Evolutionary conservation across 805 yeast species (phyloP), one percentile per base, ranked within the genome.

Genomic region (Yarrowia bubula): DNA sequence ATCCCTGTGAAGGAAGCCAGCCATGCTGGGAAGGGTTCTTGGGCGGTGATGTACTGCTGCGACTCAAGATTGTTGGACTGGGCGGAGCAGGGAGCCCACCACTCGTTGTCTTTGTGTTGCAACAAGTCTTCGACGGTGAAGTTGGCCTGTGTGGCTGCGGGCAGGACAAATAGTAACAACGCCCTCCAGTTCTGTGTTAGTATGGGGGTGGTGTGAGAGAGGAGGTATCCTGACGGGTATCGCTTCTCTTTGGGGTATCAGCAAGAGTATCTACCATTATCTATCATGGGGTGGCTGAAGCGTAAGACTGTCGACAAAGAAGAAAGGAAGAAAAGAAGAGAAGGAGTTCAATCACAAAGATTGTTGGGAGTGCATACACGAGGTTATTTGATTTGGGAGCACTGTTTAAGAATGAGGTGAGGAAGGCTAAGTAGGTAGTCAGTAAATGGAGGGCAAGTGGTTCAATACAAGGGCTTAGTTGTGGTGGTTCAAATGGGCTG

Each of bases 11-110:
- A 81, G 13, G 84, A 88, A 0, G 80, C 68, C 33, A 92, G 80
- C 98, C 98, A 92, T 22, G 78, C 66, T 0, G 98, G 98, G 67
- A 92, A 84, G 0, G 89, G 87, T 38, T 79, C 76, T 42, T 64
- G 47, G 31, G 46, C 38, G 38, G 39, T 44, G 18, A 43, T 38
- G 61, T 17, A 14, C 47, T 18, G 47, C 31, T 41, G 47, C 8
- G 47, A 1, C 4, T 55, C 61, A 31, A 18, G 18, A 15, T n/a
- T 10, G 41, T 33, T 28, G 43, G 28, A 14, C 58, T 51, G 58
- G 1, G 58, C 58, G 9, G 58, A 51, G 35, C 58, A 51, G 35
- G 58, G 43, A 13, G 61, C 61, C 61, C 61, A 55, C 47, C 38
- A 41, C 17, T 55, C 47, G 47, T 55, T 41, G 38, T 55, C 61